Conservation (phyloP, 1,284 basidiomycete species). For the Pseudozyma sp. region DNA sequence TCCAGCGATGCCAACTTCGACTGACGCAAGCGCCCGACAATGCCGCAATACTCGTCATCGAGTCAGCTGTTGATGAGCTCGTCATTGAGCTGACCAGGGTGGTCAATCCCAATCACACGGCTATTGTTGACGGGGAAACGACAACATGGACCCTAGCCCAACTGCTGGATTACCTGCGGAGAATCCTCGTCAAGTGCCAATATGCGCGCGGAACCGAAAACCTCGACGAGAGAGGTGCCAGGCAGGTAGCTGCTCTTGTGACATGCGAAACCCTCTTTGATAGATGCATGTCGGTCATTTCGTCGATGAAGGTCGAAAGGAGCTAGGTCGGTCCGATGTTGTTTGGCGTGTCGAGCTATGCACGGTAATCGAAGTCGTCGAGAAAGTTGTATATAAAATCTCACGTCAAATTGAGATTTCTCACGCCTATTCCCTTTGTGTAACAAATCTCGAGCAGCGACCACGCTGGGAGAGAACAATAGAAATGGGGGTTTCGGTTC, state of each 20-base stretch:
- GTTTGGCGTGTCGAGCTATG: too few relatives aligned
- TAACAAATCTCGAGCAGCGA: too few relatives aligned
- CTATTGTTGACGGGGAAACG: too few relatives aligned
- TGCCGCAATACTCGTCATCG: not conserved
- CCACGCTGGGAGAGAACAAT: too few relatives aligned
- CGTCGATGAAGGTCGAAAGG: not conserved
- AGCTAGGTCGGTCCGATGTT: too few relatives aligned
- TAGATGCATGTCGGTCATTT: slow-evolving; percentile 21
- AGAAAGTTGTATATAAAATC: too few relatives aligned
- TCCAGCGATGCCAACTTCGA: slow-evolving; percentile 6
- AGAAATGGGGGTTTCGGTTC: not conserved
- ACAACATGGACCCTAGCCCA: slow-evolving; percentile 8
- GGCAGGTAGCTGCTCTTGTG: slow-evolving; percentile 2
- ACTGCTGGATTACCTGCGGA: slow-evolving; percentile 10
- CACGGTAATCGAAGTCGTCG: too few relatives aligned
- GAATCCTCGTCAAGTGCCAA: slow-evolving; percentile 8
- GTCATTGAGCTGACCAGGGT: slow-evolving; percentile 4
- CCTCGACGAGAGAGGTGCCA: not conserved
- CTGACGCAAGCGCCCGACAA: not conserved
- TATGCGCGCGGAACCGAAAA: not conserved
- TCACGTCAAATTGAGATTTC: too few relatives aligned
- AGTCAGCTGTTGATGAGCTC: not conserved
- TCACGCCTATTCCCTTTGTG: too few relatives aligned
- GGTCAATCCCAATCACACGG: not conserved
- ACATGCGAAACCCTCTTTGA: slow-evolving; percentile 16